phyloP scores from a whole-genome alignment of 257 asterid genomes.

The Solanum ossicruentum region DNA sequence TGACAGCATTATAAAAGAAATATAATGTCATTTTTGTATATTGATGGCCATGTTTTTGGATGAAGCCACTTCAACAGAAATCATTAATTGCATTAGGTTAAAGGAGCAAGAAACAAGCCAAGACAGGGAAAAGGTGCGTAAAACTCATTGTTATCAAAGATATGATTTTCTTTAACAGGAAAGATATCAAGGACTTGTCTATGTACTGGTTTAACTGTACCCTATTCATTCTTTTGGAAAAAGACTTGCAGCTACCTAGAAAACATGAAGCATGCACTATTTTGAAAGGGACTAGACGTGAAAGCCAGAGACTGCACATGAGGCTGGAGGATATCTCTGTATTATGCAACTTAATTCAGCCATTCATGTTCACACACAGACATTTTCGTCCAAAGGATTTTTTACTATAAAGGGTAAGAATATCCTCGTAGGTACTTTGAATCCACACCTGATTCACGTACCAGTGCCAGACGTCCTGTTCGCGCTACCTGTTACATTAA shows the following conservation, averaged over 20 bases:
- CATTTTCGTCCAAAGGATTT: background rate
- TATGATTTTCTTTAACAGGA: background rate
- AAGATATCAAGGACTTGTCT: background rate
- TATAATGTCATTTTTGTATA: too few species aligned
- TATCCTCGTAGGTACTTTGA: slow-evolving; percentile 81
- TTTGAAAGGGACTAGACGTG: background rate
- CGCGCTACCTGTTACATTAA: slow-evolving; percentile 56
- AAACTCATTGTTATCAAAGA: background rate
- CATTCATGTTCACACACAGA: background rate
- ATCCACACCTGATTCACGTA: slow-evolving; percentile 84
- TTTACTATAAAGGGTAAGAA: slow-evolving; percentile 45
- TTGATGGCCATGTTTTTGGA: too few species aligned
- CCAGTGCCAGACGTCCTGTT: slow-evolving; percentile 76
- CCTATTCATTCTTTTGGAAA: background rate
- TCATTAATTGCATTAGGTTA: too few species aligned
- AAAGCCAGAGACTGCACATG: background rate
- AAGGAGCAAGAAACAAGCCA: background rate
- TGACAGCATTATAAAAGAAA: too few species aligned
- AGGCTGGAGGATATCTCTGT: background rate
- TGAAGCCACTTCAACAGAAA: too few species aligned
- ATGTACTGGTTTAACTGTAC: background rate
- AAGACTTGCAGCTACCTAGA: background rate
- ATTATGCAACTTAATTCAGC: background rate
- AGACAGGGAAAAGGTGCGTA: background rate
- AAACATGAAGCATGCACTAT: background rate